Evolutionary conservation across 257 asterid genomes (phyloP).

Genomic region (Phtheirospermum japonicum): DNA sequence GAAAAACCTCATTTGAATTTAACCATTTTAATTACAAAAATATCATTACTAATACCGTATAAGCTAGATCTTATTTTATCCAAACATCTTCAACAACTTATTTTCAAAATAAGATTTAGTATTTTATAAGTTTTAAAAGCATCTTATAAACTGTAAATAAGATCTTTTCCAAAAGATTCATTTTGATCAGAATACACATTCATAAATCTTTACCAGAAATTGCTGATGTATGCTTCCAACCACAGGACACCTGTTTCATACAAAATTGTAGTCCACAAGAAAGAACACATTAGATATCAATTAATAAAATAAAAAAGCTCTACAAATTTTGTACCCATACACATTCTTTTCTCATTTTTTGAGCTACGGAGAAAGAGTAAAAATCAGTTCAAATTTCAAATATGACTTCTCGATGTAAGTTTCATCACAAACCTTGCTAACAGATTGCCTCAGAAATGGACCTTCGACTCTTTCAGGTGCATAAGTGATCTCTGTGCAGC

Average conservation of each 20-base stretch:
- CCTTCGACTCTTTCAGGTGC: conserved; percentile 92
- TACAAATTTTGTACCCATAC: conserved; percentile 5
- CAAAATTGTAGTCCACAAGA: conserved; percentile 24
- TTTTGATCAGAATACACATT: conserved; percentile 17
- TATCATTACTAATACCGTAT: background rate
- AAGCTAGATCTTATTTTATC: background rate
- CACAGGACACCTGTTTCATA: conserved; percentile 73
- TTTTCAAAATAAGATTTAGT: background rate
- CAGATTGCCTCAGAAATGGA: conserved; percentile 60
- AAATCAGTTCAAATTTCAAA: background rate
- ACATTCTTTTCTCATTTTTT: conserved; percentile 12
- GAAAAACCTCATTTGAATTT: background rate
- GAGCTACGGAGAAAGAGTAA: background rate
- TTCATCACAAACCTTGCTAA: conserved; percentile 57
- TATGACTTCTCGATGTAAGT: background rate
- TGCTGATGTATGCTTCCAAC: conserved; percentile 99
- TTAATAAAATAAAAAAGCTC: background rate
- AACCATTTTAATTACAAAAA: background rate
- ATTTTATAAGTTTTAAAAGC: background rate
- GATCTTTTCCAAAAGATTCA: background rate
- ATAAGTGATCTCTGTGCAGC: conserved; percentile 62
- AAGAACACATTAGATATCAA: background rate
- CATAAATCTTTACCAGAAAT: conserved; percentile 62
- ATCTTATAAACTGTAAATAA: background rate
- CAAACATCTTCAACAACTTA: background rate